These are phyloP conservation scores for Psilocybe cubensis DNA, from an alignment of 768 basidiomycete species.

Conservation along the genomic window DNA sequence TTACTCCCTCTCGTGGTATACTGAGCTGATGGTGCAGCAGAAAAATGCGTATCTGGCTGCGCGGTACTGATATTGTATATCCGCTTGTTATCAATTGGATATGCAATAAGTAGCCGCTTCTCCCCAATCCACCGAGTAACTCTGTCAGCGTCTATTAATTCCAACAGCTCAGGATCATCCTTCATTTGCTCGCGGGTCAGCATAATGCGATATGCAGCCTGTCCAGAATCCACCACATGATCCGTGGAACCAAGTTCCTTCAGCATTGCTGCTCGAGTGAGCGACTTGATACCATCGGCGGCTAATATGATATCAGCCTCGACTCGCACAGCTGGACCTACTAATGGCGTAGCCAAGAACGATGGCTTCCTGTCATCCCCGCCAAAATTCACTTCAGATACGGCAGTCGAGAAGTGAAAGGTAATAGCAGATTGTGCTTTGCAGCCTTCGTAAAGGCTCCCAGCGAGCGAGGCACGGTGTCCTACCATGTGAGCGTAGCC, in stretches of 20 bases:
- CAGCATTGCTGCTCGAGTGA: background rate
- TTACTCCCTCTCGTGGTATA: slow-evolving; percentile 6
- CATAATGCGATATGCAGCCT: slow-evolving; percentile 10
- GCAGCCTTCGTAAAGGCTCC: slow-evolving; percentile 4
- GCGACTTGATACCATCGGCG: slow-evolving; percentile 4
- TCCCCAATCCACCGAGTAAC: slow-evolving; percentile 7
- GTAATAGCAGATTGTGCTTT: background rate
- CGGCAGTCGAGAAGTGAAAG: slow-evolving; percentile 8
- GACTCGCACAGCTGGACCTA: background rate
- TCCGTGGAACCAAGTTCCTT: background rate
- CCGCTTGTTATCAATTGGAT: slow-evolving; percentile 2
- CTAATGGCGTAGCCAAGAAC: background rate
- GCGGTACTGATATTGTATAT: slow-evolving; percentile 6
- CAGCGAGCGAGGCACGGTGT: slow-evolving; percentile 7
- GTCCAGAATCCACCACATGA: background rate
- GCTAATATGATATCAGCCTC: slow-evolving; percentile 5
- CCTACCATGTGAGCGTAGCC: slow-evolving; percentile 10
- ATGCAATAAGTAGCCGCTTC: background rate
- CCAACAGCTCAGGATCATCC: slow-evolving; percentile 1
- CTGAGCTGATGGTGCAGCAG: background rate
- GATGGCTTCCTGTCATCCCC: background rate
- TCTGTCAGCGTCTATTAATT: slow-evolving; percentile 1
- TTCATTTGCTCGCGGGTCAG: slow-evolving; percentile 6
- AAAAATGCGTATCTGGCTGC: slow-evolving; percentile 6
- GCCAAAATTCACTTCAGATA: background rate